Conservation (phyloP, 106 monocot genomes). For the Apostasia ramifera region DNA sequence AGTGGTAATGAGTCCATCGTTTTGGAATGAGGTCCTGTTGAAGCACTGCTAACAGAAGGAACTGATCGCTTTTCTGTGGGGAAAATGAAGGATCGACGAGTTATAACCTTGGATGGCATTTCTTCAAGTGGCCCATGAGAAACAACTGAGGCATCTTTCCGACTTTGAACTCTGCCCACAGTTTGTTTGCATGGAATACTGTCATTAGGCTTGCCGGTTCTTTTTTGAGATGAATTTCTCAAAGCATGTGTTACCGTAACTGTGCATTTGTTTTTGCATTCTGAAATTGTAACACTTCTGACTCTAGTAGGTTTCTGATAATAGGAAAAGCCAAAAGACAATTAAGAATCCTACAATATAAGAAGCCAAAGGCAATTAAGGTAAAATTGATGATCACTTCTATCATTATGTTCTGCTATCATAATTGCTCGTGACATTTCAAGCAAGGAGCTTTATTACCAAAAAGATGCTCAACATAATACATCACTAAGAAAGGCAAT, state of each 20-base stretch:
- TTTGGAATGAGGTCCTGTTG: conserved; percentile 12
- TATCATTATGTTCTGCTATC: background rate
- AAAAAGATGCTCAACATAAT: too few species aligned
- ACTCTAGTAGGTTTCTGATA: conserved; percentile 27
- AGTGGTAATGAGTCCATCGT: conserved; percentile 7
- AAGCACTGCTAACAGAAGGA: conserved; percentile 13
- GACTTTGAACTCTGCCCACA: conserved; percentile 19
- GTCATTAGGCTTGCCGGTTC: conserved; percentile 3
- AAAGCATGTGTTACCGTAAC: conserved; percentile 8
- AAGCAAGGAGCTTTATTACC: background rate
- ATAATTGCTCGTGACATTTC: background rate
- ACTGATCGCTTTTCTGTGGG: conserved; percentile 25
- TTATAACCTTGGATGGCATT: conserved; percentile 24
- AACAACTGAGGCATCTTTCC: conserved; percentile 18
- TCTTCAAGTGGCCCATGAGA: conserved; percentile 16
- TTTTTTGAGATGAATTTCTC: conserved; percentile 19
- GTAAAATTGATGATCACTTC: background rate
- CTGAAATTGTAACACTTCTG: conserved; percentile 11
- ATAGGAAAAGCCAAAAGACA: conserved; percentile 1
- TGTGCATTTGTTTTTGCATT: conserved; percentile 15
- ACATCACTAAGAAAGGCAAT: background rate
- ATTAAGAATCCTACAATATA: background rate
- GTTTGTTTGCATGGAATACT: conserved; percentile 7
- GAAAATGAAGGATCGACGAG: conserved; percentile 39
- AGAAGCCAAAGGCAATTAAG: background rate